Evolutionary conservation across 1,284 basidiomycete species (phyloP).

Genomic region (Ganoderma boninense): DNA sequence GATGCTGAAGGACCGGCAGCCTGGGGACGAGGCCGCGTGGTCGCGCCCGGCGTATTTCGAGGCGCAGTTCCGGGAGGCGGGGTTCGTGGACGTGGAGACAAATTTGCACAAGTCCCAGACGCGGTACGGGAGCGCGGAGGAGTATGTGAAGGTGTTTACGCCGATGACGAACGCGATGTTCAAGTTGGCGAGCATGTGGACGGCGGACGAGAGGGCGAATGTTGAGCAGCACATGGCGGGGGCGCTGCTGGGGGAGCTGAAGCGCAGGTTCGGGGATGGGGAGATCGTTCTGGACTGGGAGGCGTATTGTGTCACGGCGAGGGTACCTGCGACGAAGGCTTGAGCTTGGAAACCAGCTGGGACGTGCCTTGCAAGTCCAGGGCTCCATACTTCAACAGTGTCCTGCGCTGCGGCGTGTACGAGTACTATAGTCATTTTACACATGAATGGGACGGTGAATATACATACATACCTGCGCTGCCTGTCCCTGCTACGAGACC

Average conservation of each 20-base stretch:
- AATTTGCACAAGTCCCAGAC: constrained; percentile 1
- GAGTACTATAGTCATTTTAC: not conserved
- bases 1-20: not conserved
- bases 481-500: not conserved
- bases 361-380: no score
- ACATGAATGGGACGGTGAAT: no score
- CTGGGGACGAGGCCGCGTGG: constrained; percentile 4
- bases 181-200: not conserved
- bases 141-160: constrained; percentile 12
- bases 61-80: constrained; percentile 6
- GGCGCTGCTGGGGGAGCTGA: constrained; percentile 3
- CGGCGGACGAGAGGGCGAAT: not conserved
- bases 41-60: constrained; percentile 6
- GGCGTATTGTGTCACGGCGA: constrained; percentile 10
- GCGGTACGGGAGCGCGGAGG: constrained; percentile 8
- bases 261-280: constrained; percentile 8
- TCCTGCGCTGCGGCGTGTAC: not conserved
- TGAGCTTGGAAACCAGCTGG: not conserved
- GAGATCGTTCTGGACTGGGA: constrained; percentile 14
- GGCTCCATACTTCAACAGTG: not conserved
- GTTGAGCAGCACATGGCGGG: not conserved
- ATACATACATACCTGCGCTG: not conserved
- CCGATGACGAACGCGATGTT: not conserved
- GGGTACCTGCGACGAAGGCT: constrained; percentile 5
- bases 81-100: constrained; percentile 9